Percentiles rank a stretch among this genome's conserved stretches.
These are phyloP conservation scores for Thamnidium elegans DNA, from an alignment of 192 early-diverging fungal species.

Conservation along the genomic window DNA sequence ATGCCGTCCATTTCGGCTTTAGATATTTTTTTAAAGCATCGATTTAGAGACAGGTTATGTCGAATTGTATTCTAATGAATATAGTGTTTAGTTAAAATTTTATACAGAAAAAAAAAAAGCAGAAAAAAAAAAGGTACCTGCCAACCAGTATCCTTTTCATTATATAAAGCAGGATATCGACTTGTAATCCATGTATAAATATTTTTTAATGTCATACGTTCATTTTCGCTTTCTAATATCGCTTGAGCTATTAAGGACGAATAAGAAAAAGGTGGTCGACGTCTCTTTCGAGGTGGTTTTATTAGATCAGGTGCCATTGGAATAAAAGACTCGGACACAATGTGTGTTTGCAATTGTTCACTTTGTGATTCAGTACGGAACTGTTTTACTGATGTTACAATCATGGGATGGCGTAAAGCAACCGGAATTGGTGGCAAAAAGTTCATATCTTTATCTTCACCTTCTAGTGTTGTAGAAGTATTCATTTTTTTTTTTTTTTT, in stretches of 20 bases:
- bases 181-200: conserved; percentile 84
- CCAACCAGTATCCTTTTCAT: conserved; percentile 75
- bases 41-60: conserved; percentile 88
- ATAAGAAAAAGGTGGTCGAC: conserved; percentile 77
- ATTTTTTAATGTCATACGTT: conserved; percentile 73
- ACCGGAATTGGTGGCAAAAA: conserved; percentile 35
- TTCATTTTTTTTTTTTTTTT: background rate
- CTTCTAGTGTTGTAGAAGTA: background rate
- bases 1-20: conserved; percentile 49
- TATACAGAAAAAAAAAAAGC: background rate
- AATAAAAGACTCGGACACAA: conserved; percentile 39
- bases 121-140: conserved; percentile 46
- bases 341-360: conserved; percentile 30
- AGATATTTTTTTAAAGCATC: conserved; percentile 71
- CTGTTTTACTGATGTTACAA: conserved; percentile 26
- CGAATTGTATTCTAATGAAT: conserved; percentile 92
- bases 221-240: conserved; percentile 56
- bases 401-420: conserved; percentile 28
- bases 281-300: conserved; percentile 26
- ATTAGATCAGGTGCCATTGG: conserved; percentile 29
- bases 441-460: background rate
- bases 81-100: too few relatives aligned
- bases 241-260: conserved; percentile 81
- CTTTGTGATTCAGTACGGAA: conserved; percentile 23
- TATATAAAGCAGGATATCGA: conserved; percentile 73